Conservation (phyloP, 495 filamentous ascomycete genomes). For the Tuber indicum region DNA sequence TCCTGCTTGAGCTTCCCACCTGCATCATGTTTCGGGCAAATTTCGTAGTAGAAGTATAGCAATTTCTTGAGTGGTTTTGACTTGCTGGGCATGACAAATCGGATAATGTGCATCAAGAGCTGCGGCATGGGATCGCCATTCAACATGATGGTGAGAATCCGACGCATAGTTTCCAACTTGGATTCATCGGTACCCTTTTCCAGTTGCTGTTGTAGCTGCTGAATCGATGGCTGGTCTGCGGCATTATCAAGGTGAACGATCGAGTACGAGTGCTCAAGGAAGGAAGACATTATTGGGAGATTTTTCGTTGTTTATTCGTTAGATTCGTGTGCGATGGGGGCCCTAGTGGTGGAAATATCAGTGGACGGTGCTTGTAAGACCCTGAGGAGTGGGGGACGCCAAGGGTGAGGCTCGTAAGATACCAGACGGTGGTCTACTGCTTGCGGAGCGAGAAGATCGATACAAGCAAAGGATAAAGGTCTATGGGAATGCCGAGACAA, state of each 20-base stretch:
- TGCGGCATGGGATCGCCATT: constrained; percentile 95
- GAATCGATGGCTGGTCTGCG: constrained; percentile 79
- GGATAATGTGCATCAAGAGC: constrained; percentile 98
- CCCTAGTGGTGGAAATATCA: constrained; percentile 13
- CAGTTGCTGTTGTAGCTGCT: constrained; percentile 85
- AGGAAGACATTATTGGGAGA: constrained; percentile 68
- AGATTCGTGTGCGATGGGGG: neutral
- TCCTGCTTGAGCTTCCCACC: constrained; percentile 95
- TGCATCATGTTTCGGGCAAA: constrained; percentile 89
- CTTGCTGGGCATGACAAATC: constrained; percentile 97
- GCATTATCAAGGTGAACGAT: constrained; percentile 93
- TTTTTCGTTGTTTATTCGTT: constrained; percentile 10
- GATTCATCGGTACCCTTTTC: constrained; percentile 96
- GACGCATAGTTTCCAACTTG: constrained; percentile 98
- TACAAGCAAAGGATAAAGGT: constrained; percentile 9
- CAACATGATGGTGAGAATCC: constrained; percentile 92
- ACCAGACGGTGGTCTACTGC: constrained; percentile 10
- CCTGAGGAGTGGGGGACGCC: constrained; percentile 15
- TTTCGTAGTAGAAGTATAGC: constrained; percentile 98
- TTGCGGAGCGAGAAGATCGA: constrained; percentile 15
- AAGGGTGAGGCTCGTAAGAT: constrained; percentile 28
- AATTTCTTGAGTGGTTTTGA: constrained; percentile 96
- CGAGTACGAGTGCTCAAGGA: constrained; percentile 88
- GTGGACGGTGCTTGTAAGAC: neutral
- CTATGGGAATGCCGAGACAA: constrained; percentile 24